These are phyloP conservation scores for Knufia fluminis DNA, from an alignment of 2,329 filamentous ascomycete species.

Conservation along the genomic window DNA sequence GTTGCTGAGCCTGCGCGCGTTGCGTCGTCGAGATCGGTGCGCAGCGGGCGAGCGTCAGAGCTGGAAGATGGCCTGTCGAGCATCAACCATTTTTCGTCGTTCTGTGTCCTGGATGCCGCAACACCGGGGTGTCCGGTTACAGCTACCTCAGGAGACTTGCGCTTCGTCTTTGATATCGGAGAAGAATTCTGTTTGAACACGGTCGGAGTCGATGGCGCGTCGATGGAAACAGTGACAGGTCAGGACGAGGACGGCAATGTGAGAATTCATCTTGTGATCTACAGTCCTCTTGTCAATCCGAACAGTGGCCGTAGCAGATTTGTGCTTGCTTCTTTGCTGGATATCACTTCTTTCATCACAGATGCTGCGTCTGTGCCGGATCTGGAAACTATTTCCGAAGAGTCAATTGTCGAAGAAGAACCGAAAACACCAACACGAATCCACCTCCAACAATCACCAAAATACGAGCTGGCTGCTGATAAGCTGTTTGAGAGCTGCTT, in stretches of 20 bases:
- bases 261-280: conserved; percentile 23
- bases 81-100: conserved; percentile 25
- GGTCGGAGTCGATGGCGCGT: conserved; percentile 16
- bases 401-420: conserved; percentile 8
- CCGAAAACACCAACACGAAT: conserved; percentile 6
- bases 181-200: conserved; percentile 23
- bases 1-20: background rate
- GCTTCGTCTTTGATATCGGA: conserved; percentile 21
- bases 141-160: conserved; percentile 22
- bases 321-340: conserved; percentile 23
- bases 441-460: background rate
- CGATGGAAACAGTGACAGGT: conserved; percentile 23
- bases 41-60: background rate
- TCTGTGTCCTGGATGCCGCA: conserved; percentile 24
- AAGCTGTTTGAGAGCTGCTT: conserved; percentile 21
- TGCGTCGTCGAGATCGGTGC: background rate
- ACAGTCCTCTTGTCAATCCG: conserved; percentile 21
- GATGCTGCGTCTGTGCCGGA: conserved; percentile 22
- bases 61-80: background rate
- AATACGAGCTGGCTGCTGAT: conserved; percentile 18
- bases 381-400: conserved; percentile 15
- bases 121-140: conserved; percentile 20
- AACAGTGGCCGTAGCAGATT: conserved; percentile 20
- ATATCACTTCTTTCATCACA: conserved; percentile 25
- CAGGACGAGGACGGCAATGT: conserved; percentile 22